A percentile compares a stretch with the other conserved stretches of the same genome.
Evolutionary conservation across 176 grass and related monocot species (phyloP).

Genomic region (Oryza meyeriana): DNA sequence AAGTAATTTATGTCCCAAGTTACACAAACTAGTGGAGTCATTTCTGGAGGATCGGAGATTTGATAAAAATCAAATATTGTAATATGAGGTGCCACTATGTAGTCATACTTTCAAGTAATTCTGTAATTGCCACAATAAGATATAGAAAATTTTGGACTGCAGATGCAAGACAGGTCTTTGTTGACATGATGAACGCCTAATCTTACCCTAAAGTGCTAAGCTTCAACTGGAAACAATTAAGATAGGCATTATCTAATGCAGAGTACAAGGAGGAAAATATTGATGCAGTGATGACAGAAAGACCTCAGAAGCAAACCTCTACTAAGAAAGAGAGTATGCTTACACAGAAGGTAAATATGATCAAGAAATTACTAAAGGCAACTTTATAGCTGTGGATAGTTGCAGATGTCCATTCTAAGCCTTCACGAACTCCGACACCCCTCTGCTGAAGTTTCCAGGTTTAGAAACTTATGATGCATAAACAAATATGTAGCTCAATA

Average conservation of each 20-base stretch:
- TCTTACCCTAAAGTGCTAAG: background rate
- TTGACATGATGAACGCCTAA: background rate
- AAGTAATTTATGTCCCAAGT: conserved; percentile 12
- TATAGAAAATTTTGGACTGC: conserved; percentile 23
- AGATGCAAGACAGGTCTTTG: background rate
- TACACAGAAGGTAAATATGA: conserved; percentile 45
- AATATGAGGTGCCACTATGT: background rate
- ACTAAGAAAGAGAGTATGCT: conserved; percentile 44
- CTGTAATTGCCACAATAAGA: background rate
- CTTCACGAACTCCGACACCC: conserved; percentile 48
- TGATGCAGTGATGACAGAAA: background rate
- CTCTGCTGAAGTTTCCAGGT: conserved; percentile 53
- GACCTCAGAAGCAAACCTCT: conserved; percentile 32
- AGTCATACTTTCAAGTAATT: background rate
- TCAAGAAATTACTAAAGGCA: conserved; percentile 59
- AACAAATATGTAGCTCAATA: conserved; percentile 24
- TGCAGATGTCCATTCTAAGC: conserved; percentile 61
- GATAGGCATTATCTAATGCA: background rate
- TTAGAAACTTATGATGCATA: conserved; percentile 48
- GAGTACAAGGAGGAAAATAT: conserved; percentile 1
- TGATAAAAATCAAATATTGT: conserved; percentile 5
- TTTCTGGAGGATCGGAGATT: background rate
- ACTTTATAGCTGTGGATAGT: conserved; percentile 52
- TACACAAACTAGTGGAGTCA: background rate
- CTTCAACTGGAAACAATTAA: background rate